Percentiles rank a stretch among this genome's conserved stretches.
Evolutionary conservation across 2,329 filamentous ascomycete species (phyloP).

Genomic region (Aspergillus ochraceus): DNA sequence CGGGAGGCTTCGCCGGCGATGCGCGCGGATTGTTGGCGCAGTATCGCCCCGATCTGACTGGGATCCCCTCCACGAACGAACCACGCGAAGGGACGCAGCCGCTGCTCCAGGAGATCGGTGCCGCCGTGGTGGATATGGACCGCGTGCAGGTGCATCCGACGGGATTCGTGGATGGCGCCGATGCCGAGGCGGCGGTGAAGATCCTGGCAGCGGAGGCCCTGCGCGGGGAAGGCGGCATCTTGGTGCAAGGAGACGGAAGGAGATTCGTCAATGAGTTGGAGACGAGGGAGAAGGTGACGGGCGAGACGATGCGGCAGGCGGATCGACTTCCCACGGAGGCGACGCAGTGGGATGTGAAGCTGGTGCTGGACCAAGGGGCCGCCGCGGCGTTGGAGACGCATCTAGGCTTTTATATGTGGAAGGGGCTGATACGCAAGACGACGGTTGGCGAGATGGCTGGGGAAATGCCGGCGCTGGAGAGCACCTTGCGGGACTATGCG

Average conservation of each 20-base stretch:
- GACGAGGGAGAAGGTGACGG: slow-evolving; percentile 59
- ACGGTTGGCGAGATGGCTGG: slow-evolving; percentile 52
- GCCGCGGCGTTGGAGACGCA: slow-evolving; percentile 55
- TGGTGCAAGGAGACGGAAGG: slow-evolving; percentile 48
- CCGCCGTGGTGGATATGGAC: slow-evolving; percentile 48
- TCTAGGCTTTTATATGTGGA: slow-evolving; percentile 64
- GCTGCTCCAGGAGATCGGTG: slow-evolving; percentile 42
- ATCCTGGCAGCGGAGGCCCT: slow-evolving; percentile 65
- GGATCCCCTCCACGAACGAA: slow-evolving; percentile 65
- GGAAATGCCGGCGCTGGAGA: slow-evolving; percentile 36
- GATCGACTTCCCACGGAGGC: slow-evolving; percentile 24
- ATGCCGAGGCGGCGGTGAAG: slow-evolving; percentile 51
- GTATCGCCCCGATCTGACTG: slow-evolving; percentile 60
- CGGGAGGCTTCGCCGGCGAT: slow-evolving; percentile 65
- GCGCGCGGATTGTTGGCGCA: slow-evolving; percentile 55
- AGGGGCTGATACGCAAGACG: slow-evolving; percentile 59
- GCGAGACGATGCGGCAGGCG: slow-evolving; percentile 48
- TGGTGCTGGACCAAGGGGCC: slow-evolving; percentile 62
- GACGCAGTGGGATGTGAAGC: slow-evolving; percentile 59
- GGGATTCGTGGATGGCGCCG: slow-evolving; percentile 60
- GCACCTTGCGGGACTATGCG: slow-evolving; percentile 52
- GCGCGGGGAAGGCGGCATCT: slow-evolving; percentile 62
- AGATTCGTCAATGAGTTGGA: slow-evolving; percentile 65
- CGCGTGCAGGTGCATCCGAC: slow-evolving; percentile 65
- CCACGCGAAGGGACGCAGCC: slow-evolving; percentile 55